Conservation (phyloP, 2,329 filamentous ascomycete genomes). For the Fusarium sp. region DNA sequence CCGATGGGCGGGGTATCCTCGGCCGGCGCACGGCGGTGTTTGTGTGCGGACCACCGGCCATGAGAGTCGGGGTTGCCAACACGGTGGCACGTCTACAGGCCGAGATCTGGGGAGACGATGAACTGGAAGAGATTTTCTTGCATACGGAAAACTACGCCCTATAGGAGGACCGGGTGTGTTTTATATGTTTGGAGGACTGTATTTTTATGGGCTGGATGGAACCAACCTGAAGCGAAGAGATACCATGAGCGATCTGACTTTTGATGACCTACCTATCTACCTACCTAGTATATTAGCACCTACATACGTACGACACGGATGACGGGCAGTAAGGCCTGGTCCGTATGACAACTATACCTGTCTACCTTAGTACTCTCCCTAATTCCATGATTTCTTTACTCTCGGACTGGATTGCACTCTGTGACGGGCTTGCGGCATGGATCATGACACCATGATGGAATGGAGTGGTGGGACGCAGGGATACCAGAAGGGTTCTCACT, state of each 20-base stretch:
- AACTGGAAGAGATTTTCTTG: constrained; percentile 90
- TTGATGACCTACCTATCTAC: constrained; percentile 37
- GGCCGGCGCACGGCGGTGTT: constrained; percentile 90
- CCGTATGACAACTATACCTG: too few species aligned
- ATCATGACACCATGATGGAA: constrained; percentile 22
- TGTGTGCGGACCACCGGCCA: constrained; percentile 89
- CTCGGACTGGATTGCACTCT: neutral
- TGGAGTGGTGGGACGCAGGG: constrained; percentile 12
- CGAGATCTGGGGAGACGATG: constrained; percentile 84
- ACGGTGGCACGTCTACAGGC: constrained; percentile 87
- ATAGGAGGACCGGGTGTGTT: constrained; percentile 56
- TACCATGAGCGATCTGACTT: constrained; percentile 49
- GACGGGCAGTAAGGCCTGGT: too few species aligned
- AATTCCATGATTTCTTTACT: neutral
- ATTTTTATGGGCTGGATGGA: constrained; percentile 38
- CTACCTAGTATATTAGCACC: constrained; percentile 14
- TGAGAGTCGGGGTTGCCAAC: constrained; percentile 90
- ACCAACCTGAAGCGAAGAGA: constrained; percentile 37
- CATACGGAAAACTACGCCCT: constrained; percentile 97
- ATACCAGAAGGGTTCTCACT: constrained; percentile 40
- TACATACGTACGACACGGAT: neutral
- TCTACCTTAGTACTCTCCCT: constrained; percentile 7
- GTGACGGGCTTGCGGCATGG: neutral
- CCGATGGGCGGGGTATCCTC: constrained; percentile 77
- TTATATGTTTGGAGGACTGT: constrained; percentile 26